Evolutionary conservation across 768 basidiomycete species (phyloP).

Genomic region (Mycena sanguinolenta): DNA sequence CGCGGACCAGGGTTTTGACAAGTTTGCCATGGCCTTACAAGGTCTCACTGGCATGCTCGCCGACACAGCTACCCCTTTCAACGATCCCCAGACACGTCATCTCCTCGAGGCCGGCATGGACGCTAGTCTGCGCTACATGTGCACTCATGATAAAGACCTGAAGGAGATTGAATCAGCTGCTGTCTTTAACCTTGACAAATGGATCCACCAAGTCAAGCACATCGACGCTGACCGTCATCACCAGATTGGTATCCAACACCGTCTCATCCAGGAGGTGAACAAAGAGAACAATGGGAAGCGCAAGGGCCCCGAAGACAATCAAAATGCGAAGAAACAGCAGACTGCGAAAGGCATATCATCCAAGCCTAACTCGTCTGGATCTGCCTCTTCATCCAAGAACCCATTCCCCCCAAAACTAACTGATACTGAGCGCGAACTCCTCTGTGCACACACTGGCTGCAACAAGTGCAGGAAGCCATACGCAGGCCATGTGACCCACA

Average conservation of each 20-base stretch:
- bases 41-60: too few relatives aligned
- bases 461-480: background rate
- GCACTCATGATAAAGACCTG: too few relatives aligned
- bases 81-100: too few relatives aligned
- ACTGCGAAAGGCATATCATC: background rate
- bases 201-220: background rate
- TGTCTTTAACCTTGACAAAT: too few relatives aligned
- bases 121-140: too few relatives aligned
- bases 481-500: background rate
- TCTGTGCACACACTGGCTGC: background rate
- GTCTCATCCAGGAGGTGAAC: background rate
- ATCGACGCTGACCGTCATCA: background rate
- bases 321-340: background rate
- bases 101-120: background rate
- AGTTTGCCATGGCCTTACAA: too few relatives aligned
- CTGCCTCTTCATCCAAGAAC: background rate
- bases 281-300: constrained; percentile 14
- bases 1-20: too few relatives aligned
- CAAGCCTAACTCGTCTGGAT: background rate
- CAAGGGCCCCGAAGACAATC: background rate
- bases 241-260: background rate
- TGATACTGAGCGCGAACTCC: background rate
- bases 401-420: constrained; percentile 5
- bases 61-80: too few relatives aligned
- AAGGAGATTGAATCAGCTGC: too few relatives aligned